Evolutionary conservation across 768 basidiomycete species (phyloP).

Genomic region (Leucocoprinus sp.): DNA sequence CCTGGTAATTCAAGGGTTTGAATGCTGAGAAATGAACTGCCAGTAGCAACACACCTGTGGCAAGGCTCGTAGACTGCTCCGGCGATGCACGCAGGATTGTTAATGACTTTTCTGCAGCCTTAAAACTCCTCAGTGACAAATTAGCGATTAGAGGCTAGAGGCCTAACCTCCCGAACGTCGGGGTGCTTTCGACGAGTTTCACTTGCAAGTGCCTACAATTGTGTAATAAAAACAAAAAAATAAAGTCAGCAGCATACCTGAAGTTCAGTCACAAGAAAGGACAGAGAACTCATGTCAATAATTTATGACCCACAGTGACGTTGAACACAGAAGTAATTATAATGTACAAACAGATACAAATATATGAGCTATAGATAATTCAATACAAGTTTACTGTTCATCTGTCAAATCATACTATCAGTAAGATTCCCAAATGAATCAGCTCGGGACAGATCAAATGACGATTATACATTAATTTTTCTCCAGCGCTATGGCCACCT

Average conservation of each 20-base stretch:
- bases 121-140: conserved; percentile 14
- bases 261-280: conserved; percentile 66
- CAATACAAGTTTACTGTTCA: too few species aligned
- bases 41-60: conserved; percentile 49
- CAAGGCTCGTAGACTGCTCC: conserved; percentile 67
- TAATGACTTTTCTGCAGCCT: conserved; percentile 86
- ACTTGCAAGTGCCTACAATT: conserved; percentile 70
- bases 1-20: conserved; percentile 4
- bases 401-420: neutral
- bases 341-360: conserved; percentile 10
- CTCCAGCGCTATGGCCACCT: neutral
- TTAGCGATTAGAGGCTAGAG: conserved; percentile 4
- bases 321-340: neutral
- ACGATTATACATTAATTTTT: too few species aligned
- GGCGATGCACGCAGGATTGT: conserved; percentile 75
- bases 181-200: conserved; percentile 87
- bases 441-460: too few species aligned
- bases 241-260: conserved; percentile 26
- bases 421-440: too few species aligned
- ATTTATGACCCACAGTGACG: conserved; percentile 1
- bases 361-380: neutral
- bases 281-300: conserved; percentile 51
- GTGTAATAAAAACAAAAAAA: neutral
- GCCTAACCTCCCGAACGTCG: conserved; percentile 80
- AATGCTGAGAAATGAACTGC: neutral